Evolutionary conservation across 495 filamentous ascomycete species (phyloP), one percentile per base, ranked within the genome.

Genomic region (Arthonia radiata): DNA sequence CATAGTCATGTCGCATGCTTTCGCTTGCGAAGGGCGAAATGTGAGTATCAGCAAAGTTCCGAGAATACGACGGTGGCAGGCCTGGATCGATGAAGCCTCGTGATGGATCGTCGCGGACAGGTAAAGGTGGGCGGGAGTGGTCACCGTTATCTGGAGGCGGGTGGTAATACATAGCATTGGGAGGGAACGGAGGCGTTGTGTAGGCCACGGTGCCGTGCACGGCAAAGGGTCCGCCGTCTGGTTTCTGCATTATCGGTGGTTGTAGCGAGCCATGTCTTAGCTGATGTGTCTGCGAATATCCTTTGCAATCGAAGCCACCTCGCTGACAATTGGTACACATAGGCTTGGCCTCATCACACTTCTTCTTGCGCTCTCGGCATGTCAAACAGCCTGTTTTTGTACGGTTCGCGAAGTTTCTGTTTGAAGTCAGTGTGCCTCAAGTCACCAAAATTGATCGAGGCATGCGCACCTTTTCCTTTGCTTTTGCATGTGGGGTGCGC

Each of bases 351-450:
- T 97, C 86, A 41, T 97, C 86, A 43, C 86, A 97, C 49, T 97
- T 97, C 64, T 97, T 97, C 63, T 97, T 97, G 25, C 86, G 64
- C 37, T 70, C 64, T 29, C 86, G 61, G 46, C 86, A 97, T 15
- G 86, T 97, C 53, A 92, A 74, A 44, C 86, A 97, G 11, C 86
- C 86, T 17, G 86, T 93, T 53, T 94, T 94, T 11, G 86, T 94
- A 29, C 86, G 65, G 46, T 93, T 93, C 47, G 78, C 90, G 42
- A 94, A 97, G 39, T 22, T 22, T 11, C 19, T 22, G 19, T 22
- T 22, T 7, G 19, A 6, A 22, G 11, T 6, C 19, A 6, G 19
- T 22, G 6, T 6, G 6, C 19, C 19, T 22, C 11, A 11, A 7
- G 19, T 7, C 7, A 22, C 19, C 6, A 11, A 6, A 22, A 7